phyloP scores from a whole-genome alignment of 2,329 filamentous ascomycete species.

The Xylaria digitata region DNA sequence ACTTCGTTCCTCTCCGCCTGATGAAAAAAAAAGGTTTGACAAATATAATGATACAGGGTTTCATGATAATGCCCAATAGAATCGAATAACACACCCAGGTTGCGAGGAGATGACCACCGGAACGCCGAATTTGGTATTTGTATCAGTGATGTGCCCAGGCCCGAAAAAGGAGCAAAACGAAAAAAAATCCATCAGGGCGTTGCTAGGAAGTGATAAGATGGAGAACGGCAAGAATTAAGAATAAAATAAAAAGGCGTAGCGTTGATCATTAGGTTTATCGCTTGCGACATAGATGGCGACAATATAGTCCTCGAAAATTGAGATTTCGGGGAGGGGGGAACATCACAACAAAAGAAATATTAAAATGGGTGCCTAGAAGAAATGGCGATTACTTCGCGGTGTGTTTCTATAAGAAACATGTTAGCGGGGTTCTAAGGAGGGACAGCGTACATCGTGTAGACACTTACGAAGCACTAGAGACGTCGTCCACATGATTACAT shows the following conservation, averaged over 20 bases:
- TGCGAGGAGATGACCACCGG: conserved; percentile 25
- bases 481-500: conserved; percentile 87
- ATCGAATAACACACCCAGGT: conserved; percentile 3
- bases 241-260: conserved; percentile 31
- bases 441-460: neutral
- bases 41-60: conserved; percentile 42
- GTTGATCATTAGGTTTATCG: conserved; percentile 46
- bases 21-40: neutral
- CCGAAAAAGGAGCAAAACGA: conserved; percentile 32
- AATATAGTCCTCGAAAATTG: conserved; percentile 26
- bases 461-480: conserved; percentile 66
- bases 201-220: neutral
- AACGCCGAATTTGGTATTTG: conserved; percentile 48
- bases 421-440: conserved; percentile 25
- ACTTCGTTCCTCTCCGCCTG: neutral
- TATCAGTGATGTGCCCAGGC: conserved; percentile 34
- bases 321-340: conserved; percentile 19
- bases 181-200: conserved; percentile 11
- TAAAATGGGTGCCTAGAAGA: conserved; percentile 43
- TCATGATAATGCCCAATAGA: conserved; percentile 6
- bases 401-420: conserved; percentile 51
- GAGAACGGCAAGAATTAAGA: neutral
- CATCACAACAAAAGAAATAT: conserved; percentile 21
- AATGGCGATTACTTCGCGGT: conserved; percentile 60
- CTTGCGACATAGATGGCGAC: conserved; percentile 14